Evolutionary conservation across 1,139 yeast genomes (phyloP).

Genomic region (Lodderomyces parapsilosis): DNA sequence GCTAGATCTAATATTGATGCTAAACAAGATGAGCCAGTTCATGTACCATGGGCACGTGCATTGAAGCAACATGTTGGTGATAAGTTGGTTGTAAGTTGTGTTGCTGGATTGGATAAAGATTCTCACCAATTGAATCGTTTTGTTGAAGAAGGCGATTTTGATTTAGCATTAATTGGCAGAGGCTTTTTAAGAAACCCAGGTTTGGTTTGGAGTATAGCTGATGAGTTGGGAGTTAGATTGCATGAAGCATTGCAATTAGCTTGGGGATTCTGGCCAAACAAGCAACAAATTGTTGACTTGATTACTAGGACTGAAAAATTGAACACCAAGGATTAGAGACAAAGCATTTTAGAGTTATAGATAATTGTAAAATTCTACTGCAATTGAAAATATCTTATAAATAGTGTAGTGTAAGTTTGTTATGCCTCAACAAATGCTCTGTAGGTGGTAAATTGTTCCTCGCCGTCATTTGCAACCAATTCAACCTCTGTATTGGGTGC

Average conservation of each 20-base stretch:
- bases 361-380: neutral
- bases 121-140: constrained; percentile 34
- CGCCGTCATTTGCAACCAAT: constrained; percentile 49
- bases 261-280: constrained; percentile 20
- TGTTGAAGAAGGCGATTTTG: constrained; percentile 42
- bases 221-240: constrained; percentile 41
- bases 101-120: constrained; percentile 39
- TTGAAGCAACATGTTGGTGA: constrained; percentile 47
- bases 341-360: neutral
- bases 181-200: constrained; percentile 50
- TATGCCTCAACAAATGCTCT: constrained; percentile 82
- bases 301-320: constrained; percentile 15
- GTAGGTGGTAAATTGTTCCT: constrained; percentile 63
- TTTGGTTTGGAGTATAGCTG: constrained; percentile 49
- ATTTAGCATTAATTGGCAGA: constrained; percentile 46
- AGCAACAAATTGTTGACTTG: constrained; percentile 16
- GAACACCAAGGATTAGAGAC: constrained; percentile 1
- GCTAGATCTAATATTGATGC: constrained; percentile 20
- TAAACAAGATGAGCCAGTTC: constrained; percentile 20
- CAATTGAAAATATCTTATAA: neutral
- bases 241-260: constrained; percentile 39
- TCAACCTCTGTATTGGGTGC: constrained; percentile 73
- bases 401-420: neutral
- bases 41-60: constrained; percentile 37
- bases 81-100: constrained; percentile 41